A percentile compares a stretch with the other conserved stretches of the same genome.
Conservation (phyloP, 106 monocot genomes). For the Dendrobium officinale region DNA sequence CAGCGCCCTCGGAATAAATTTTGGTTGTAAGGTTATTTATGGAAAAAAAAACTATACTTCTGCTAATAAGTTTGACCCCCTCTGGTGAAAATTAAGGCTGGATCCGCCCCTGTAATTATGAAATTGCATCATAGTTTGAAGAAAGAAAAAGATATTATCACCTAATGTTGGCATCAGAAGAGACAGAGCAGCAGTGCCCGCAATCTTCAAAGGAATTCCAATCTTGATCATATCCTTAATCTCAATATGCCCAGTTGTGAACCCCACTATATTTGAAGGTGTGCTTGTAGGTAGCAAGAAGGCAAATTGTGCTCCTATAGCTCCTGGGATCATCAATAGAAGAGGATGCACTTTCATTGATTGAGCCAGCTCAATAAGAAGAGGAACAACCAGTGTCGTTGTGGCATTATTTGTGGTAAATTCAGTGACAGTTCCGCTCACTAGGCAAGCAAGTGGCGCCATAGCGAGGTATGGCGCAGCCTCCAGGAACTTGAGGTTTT, state of each 20-base stretch:
- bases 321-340: slow-evolving; percentile 73
- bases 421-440: slow-evolving; percentile 73
- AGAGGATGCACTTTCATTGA: slow-evolving; percentile 66
- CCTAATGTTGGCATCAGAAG: slow-evolving; percentile 84
- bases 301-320: slow-evolving; percentile 79
- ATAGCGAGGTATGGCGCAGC: slow-evolving; percentile 44
- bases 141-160: slow-evolving; percentile 15
- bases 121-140: background rate
- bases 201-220: slow-evolving; percentile 68
- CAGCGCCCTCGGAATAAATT: no score
- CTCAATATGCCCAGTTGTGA: slow-evolving; percentile 61
- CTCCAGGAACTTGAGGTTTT: slow-evolving; percentile 51
- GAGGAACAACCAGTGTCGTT: slow-evolving; percentile 66
- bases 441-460: slow-evolving; percentile 56
- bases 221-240: slow-evolving; percentile 73
- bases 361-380: slow-evolving; percentile 63
- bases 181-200: slow-evolving; percentile 37
- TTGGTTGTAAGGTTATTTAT: no score
- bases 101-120: no score
- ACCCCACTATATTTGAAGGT: slow-evolving; percentile 78
- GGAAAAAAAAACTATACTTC: no score
- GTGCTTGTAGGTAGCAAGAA: slow-evolving; percentile 83
- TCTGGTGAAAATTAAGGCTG: no score
- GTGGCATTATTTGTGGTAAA: slow-evolving; percentile 85
- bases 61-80: no score